Conservation (phyloP, 176 grass and related monocot species). For the Aegilops tauschii region DNA sequence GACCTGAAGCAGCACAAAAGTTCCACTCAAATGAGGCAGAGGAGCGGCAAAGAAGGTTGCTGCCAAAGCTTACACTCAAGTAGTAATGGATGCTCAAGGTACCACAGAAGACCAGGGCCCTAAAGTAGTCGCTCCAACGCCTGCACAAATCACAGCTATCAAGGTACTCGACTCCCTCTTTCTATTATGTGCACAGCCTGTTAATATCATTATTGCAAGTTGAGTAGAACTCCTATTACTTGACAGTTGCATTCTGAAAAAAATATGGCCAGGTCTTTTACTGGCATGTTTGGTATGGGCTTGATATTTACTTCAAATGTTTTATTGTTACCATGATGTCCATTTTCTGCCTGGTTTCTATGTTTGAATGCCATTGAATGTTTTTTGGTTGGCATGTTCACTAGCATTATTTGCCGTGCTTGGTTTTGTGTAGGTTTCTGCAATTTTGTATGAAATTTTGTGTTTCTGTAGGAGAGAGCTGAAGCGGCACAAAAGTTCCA, state of each 20-base stretch:
- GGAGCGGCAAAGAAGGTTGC: conserved; percentile 79
- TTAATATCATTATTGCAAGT: neutral
- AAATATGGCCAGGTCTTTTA: neutral
- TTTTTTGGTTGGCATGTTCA: conserved; percentile 10
- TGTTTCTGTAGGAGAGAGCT: conserved; percentile 71
- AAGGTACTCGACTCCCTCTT: conserved; percentile 50
- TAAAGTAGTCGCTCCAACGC: conserved; percentile 73
- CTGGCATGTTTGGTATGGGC: neutral
- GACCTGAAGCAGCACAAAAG: conserved; percentile 62
- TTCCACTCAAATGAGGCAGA: conserved; percentile 91
- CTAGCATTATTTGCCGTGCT: neutral
- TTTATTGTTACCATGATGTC: neutral
- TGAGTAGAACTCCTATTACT: neutral
- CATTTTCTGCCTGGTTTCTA: conserved; percentile 3
- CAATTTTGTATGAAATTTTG: neutral
- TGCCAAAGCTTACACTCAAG: conserved; percentile 67
- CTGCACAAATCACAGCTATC: conserved; percentile 97
- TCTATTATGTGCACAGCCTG: neutral
- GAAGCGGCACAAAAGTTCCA: conserved; percentile 74
- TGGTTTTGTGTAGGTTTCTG: conserved; percentile 19
- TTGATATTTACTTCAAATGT: neutral
- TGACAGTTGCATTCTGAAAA: neutral
- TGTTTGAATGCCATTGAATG: conserved; percentile 14
- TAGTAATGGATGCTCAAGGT: conserved; percentile 39
- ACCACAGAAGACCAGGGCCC: conserved; percentile 51